These are phyloP conservation scores for Colletotrichum godetiae DNA, from an alignment of 2,329 filamentous ascomycete species.

Conservation along the genomic window DNA sequence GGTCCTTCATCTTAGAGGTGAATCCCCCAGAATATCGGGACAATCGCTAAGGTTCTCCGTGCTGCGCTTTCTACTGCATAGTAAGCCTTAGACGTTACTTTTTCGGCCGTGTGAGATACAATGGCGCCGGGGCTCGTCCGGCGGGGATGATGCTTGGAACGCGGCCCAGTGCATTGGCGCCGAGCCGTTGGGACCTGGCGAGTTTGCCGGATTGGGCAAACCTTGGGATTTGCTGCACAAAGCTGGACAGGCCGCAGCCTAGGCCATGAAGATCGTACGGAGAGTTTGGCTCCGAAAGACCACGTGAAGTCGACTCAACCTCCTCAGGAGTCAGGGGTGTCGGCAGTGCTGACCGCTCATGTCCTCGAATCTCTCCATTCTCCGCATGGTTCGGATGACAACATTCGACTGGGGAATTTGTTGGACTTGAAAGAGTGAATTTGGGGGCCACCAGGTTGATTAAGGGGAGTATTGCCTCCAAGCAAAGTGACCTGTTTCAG, in stretches of 20 bases:
- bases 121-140: constrained; percentile 10
- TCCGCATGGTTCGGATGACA: constrained; percentile 20
- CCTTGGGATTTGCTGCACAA: not conserved
- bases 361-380: too few relatives aligned
- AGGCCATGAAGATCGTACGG: not conserved
- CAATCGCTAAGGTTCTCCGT: constrained; percentile 11
- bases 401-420: not conserved
- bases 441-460: constrained; percentile 15
- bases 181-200: constrained; percentile 25
- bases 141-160: constrained; percentile 32
- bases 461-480: constrained; percentile 13
- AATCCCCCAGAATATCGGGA: constrained; percentile 15
- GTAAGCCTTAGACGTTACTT: constrained; percentile 16
- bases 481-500: not conserved
- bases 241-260: not conserved
- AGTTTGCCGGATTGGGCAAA: not conserved
- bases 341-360: not conserved
- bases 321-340: not conserved
- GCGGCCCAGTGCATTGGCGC: constrained; percentile 21
- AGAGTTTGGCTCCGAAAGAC: constrained; percentile 8
- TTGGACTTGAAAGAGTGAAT: not conserved
- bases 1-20: constrained; percentile 11
- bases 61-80: constrained; percentile 12
- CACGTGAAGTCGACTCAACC: constrained; percentile 1
- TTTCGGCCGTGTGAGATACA: constrained; percentile 23